Base-by-base conservation (phyloP, 495 filamentous ascomycete genomes). In the Neurospora sp. region DNA sequence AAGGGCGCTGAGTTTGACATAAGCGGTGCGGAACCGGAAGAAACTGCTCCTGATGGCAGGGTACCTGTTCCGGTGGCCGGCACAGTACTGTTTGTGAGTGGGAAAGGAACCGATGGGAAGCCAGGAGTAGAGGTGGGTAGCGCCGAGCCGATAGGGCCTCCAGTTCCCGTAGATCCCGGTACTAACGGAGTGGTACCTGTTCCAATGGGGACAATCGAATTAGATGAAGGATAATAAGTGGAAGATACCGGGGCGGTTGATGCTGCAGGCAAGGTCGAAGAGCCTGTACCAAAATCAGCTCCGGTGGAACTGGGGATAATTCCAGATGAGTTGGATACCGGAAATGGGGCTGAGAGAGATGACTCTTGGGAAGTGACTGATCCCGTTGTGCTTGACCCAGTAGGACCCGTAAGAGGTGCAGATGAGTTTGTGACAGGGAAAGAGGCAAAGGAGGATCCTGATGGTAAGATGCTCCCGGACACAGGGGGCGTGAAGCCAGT, bases 351-450 rank as follows among this genome's bases (percentile, higher is more conserved):
- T 31, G 53, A 7, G 2, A 61, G 22, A 61, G 22, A 61, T 27
- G 53, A 61, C 22, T 61, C 53, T 31, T 61, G 53, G 12, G 22
- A 31, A 27, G 53, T 14, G 22, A 14, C 53, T 61, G 53, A 61
- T 61, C 22, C 22, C 53, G 53, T 61, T 61, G 22, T 31, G 20
- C 53, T 61, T 61, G 53, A 65, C n/a, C 14, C 38, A 65, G 44
- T 71, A 12, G 44, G 61, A 9, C 37, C 31, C 11, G 71, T 69
- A 10, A 16, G 20, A 41, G 31, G 41, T 12, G 40, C 70, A 11
- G 74, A 77, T 27, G 76, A 74, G 70, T 79, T 81, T 22, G 70
- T 73, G 0, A 77, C 53, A 6, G 77, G 71, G 59, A 75, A 77
- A 12, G 75, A 74, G 31, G 65, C 42, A 38, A 74, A 71, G 11